Conservation (phyloP, 345 rosid species). For the Pseudoturritis turrita region DNA sequence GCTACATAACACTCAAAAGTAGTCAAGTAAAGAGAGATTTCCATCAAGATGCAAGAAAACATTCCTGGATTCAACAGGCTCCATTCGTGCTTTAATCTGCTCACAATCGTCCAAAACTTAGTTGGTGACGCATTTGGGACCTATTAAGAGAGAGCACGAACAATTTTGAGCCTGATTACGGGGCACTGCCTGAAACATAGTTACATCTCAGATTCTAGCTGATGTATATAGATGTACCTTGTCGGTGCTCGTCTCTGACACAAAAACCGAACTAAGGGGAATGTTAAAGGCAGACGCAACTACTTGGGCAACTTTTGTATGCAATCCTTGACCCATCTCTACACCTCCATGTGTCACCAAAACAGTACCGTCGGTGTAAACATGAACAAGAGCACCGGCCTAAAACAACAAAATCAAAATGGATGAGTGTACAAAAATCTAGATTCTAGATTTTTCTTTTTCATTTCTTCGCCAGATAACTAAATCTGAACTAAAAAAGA, state of each 20-base stretch:
- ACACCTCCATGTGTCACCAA: slow-evolving; percentile 97
- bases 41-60: neutral
- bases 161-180: neutral
- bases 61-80: slow-evolving; percentile 45
- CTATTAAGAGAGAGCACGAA: slow-evolving; percentile 31
- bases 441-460: neutral
- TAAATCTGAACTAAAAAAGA: slow-evolving; percentile 1
- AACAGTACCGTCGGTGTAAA: slow-evolving; percentile 96
- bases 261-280: slow-evolving; percentile 75
- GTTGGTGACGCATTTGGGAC: slow-evolving; percentile 92
- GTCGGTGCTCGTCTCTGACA: slow-evolving; percentile 98
- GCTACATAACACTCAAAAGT: slow-evolving; percentile 27
- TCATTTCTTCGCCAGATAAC: neutral
- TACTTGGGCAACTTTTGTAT: slow-evolving; percentile 95
- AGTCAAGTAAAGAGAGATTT: neutral
- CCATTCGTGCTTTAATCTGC: no score
- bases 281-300: slow-evolving; percentile 91
- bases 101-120: slow-evolving; percentile 92
- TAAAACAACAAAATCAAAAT: slow-evolving; percentile 12
- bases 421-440: neutral
- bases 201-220: neutral
- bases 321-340: slow-evolving; percentile 99
- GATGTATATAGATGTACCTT: slow-evolving; percentile 53
- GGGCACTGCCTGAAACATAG: neutral
- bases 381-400: slow-evolving; percentile 99